phyloP scores from a whole-genome alignment of 1,284 basidiomycete genomes.

The Tylopilus orsonianus region DNA sequence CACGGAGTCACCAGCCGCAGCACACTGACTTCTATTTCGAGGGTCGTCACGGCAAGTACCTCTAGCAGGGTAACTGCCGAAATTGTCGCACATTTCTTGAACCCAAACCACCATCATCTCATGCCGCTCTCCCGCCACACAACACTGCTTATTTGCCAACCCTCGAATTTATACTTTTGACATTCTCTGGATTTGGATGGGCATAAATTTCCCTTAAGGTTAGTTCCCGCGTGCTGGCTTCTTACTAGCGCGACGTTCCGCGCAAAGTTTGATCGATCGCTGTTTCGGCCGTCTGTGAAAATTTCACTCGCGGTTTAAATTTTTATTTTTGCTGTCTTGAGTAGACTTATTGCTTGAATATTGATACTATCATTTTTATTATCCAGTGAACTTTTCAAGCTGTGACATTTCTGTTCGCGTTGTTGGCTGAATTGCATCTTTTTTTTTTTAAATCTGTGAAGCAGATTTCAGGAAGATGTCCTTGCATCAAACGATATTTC shows the following conservation, averaged over 20 bases:
- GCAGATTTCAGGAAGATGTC: neutral
- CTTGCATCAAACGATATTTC: constrained; percentile 8
- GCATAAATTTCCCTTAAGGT: constrained; percentile 2
- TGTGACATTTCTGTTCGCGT: neutral
- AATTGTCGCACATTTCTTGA: constrained; percentile 30
- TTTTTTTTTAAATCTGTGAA: neutral
- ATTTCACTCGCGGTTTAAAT: neutral
- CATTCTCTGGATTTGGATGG: neutral
- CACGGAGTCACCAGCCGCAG: no score
- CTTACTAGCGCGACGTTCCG: neutral
- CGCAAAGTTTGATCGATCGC: neutral
- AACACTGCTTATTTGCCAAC: neutral
- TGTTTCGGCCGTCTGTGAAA: neutral
- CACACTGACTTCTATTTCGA: constrained; percentile 12
- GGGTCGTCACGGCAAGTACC: constrained; percentile 33
- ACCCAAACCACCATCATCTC: constrained; percentile 42
- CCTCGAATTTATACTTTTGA: neutral
- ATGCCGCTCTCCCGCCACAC: neutral
- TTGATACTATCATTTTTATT: neutral
- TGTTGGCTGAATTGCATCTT: neutral
- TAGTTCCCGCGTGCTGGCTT: neutral
- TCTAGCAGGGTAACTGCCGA: constrained; percentile 25
- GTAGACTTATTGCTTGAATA: neutral
- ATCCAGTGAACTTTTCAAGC: neutral
- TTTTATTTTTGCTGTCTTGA: neutral